Base-by-base conservation (phyloP, 371 early-diverging fungal genomes). In the Apophysomyces variabilis region DNA sequence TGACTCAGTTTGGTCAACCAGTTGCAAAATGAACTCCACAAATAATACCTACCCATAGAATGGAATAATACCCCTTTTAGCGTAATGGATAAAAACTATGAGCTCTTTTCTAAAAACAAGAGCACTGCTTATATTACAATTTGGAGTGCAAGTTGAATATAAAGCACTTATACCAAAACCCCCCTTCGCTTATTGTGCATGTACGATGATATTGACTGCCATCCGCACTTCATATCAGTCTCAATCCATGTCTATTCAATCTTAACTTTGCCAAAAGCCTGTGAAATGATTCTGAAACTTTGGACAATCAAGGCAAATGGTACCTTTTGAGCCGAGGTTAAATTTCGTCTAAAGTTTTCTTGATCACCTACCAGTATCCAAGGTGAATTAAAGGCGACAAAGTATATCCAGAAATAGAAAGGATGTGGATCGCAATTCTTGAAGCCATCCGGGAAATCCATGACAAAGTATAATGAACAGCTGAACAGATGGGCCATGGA, bases 361-460 rank as follows among this genome's bases (percentile, higher is more conserved):
- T 47, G 14, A 39, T 16, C 11, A 60, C 76, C 38, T 72, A 76
- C 79, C 35, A 79, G 41, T 3, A 83, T 54, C 83, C 83, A 83
- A 13, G 80, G 80, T 1, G 72, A 60, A 65, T 83, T 83, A 50
- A 83, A 77, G 0, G 66, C 58, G 1, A 80, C 63, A 60, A 83
- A 79, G 57, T 83, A 83, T 1, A 76, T 59, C 76, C 79, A 83
- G 54, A 78, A 80, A 58, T 80, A 80, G 4, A 76, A 5, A 4
- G 77, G 73, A n/a, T 71, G 61, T 5, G 83, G 80, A 62, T 77
- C 61, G 58, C 80, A 78, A 41, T 68, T 66, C 13, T 68, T 62
- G 14, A 64, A 71, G 0, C 76, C 80, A 38, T 65, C 39, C 2
- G 75, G 77, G 3, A 71, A 56, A 65, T 83, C 83, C 64, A 76